Evolutionary conservation across 1,284 basidiomycete species (phyloP).

Genomic region (Leccinum fuscescens): DNA sequence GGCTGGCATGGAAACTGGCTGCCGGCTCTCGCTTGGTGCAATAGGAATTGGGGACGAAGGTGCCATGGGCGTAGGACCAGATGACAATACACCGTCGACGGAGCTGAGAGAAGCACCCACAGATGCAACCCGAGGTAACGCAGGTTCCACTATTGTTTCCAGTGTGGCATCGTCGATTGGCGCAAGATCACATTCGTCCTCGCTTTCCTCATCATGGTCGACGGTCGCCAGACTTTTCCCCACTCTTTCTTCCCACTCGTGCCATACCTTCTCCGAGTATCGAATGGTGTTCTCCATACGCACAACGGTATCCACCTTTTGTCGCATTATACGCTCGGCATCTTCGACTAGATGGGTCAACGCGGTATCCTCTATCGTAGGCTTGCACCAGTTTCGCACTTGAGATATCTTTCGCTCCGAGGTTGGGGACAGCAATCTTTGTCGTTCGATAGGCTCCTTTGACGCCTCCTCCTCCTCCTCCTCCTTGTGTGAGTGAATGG

Average conservation of each 20-base stretch:
- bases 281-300: slow-evolving; percentile 97
- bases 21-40: slow-evolving; percentile 29
- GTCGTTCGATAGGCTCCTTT: slow-evolving; percentile 89
- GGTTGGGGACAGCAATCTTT: slow-evolving; percentile 81
- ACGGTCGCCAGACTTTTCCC: slow-evolving; percentile 59
- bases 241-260: slow-evolving; percentile 95
- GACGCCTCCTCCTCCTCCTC: slow-evolving; percentile 77
- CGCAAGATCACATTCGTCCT: slow-evolving; percentile 34
- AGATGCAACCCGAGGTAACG: slow-evolving; percentile 27
- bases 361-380: slow-evolving; percentile 82
- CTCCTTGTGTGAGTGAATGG: slow-evolving; percentile 78
- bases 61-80: slow-evolving; percentile 68
- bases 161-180: slow-evolving; percentile 40
- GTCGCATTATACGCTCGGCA: slow-evolving; percentile 83
- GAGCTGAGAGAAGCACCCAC: slow-evolving; percentile 42
- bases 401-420: slow-evolving; percentile 83
- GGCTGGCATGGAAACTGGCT: slow-evolving; percentile 24
- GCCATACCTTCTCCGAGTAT: slow-evolving; percentile 95
- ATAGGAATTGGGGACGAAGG: slow-evolving; percentile 56
- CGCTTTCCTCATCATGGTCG: slow-evolving; percentile 50
- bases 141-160: slow-evolving; percentile 14
- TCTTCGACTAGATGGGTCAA: slow-evolving; percentile 82
- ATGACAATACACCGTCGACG: slow-evolving; percentile 40
- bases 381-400: slow-evolving; percentile 83
- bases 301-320: slow-evolving; percentile 94